Evolutionary conservation across 495 filamentous ascomycete species (phyloP), one percentile per base, ranked within the genome.

Genomic region (Aspergillus hancockii): DNA sequence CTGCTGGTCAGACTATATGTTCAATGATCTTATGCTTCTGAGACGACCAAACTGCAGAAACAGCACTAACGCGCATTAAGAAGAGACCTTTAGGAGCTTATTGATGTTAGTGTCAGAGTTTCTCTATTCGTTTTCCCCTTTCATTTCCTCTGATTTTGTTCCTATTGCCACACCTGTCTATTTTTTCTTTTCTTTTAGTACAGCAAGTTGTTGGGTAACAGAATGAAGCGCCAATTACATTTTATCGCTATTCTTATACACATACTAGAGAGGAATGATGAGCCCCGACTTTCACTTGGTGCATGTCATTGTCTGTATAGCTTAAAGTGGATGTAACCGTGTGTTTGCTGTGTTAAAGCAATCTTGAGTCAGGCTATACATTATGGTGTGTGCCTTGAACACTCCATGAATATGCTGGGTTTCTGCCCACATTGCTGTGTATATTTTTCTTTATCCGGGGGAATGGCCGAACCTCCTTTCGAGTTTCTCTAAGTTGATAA

Each of bases 271-370:
- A 2, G 32, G 8, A 36, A 36, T 36, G 32, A 8, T 36, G 7
- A 36, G 8, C 32, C 32, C 8, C 4, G 8, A 10, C 32, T 36
- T 36, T 36, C 32, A 4, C 32, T 36, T 14, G 32, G 10, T 36
- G 32, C 32, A 36, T 5, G 30, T 10, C 8, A 87, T 75, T 47
- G 21, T 21, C 32, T 8, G 54, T 49, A 47, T 80, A 79, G 55
- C 88, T 90, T 52, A 91, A 78, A 60, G 32, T 9, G 10, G 3
- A 67, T 5, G 84, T 86, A 41, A 88, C 88, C 46, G 85, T 82
- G 1, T 83, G 83, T 13, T 89, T 74, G 68, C 71, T 32, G 1
- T 47, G 19, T 23, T 62, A 47, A 25, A 18, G 60, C 47, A 14
- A 16, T n/a, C 1, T 14, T 49, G 31, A 5, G 31, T 12, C 2